Evolutionary conservation across 139 green algal genomes (phyloP).

Genomic region (Tetradesmus lagerheimii): DNA sequence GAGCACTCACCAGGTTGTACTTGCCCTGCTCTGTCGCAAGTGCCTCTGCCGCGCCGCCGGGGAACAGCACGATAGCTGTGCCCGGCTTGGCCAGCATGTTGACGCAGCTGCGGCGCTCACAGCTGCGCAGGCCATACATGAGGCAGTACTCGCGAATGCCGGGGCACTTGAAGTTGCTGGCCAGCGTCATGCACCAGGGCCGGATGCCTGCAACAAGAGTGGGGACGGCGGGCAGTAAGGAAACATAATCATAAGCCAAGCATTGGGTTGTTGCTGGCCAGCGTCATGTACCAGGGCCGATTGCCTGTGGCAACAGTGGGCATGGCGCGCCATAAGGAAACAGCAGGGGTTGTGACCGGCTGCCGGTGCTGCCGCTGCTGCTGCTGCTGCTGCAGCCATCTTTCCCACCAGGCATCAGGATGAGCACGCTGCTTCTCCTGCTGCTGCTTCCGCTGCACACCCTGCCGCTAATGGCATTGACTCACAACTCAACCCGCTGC

Average conservation of each 20-base stretch:
- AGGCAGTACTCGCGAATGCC: conserved; percentile 68
- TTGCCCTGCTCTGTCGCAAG: conserved; percentile 26
- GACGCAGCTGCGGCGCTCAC: conserved; percentile 19
- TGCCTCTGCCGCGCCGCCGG: conserved; percentile 40
- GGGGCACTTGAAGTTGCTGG: conserved; percentile 67
- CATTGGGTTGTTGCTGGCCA: too few relatives aligned
- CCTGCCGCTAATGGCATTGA: too few relatives aligned
- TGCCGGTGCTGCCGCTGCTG: too few relatives aligned
- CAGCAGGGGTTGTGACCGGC: too few relatives aligned
- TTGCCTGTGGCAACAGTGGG: too few relatives aligned
- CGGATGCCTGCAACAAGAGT: conserved; percentile 50
- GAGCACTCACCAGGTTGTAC: conserved; percentile 43
- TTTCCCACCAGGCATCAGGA: too few relatives aligned
- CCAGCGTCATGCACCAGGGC: conserved; percentile 57
- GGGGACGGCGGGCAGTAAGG: neutral
- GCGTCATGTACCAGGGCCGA: too few relatives aligned
- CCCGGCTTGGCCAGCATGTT: conserved; percentile 41
- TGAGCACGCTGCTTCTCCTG: neutral
- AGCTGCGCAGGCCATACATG: conserved; percentile 56
- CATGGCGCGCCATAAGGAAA: too few relatives aligned
- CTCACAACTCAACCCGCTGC: too few relatives aligned
- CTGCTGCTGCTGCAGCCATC: too few relatives aligned
- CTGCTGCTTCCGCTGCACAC: neutral
- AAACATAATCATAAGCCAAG: too few relatives aligned
- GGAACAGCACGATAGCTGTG: conserved; percentile 49